A percentile compares a stretch with the other conserved stretches of the same genome.
These are phyloP conservation scores for Botrytis byssoidea DNA, from an alignment of 2,329 filamentous ascomycete species.

Conservation along the genomic window DNA sequence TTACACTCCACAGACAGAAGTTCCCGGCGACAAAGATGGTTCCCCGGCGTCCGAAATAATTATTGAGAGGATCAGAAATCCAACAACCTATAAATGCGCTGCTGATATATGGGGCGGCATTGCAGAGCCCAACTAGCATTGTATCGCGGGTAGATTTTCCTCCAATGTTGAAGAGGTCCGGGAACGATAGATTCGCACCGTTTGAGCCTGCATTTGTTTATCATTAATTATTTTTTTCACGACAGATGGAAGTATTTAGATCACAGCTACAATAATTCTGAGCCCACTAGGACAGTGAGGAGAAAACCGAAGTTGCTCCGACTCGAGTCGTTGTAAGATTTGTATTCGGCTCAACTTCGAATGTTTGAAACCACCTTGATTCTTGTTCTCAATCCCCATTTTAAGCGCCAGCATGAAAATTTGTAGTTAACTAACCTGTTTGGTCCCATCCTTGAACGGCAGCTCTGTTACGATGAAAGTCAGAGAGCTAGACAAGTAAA, in stretches of 20 bases:
- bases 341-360: not conserved
- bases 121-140: conserved; percentile 59
- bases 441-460: conserved; percentile 52
- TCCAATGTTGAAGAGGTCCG: conserved; percentile 45
- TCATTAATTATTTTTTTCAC: not conserved
- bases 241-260: too few species aligned
- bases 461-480: conserved; percentile 41
- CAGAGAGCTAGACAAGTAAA: conserved; percentile 59
- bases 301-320: not conserved
- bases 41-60: conserved; percentile 57
- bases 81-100: conserved; percentile 46
- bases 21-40: conserved; percentile 62
- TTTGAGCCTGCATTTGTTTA: conserved; percentile 45
- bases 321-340: not conserved
- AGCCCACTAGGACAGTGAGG: not conserved
- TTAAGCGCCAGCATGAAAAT: not conserved
- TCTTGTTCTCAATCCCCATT: not conserved
- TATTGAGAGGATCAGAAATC: conserved; percentile 62
- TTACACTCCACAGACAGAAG: conserved; percentile 60
- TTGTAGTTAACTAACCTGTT: conserved; percentile 3
- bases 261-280: not conserved
- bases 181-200: conserved; percentile 50
- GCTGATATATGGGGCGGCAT: conserved; percentile 45
- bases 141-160: conserved; percentile 45
- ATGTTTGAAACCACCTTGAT: too few species aligned